These are phyloP conservation scores for Hyaloscypha finlandica DNA, from an alignment of 495 filamentous ascomycete genomes.

Conservation along the genomic window DNA sequence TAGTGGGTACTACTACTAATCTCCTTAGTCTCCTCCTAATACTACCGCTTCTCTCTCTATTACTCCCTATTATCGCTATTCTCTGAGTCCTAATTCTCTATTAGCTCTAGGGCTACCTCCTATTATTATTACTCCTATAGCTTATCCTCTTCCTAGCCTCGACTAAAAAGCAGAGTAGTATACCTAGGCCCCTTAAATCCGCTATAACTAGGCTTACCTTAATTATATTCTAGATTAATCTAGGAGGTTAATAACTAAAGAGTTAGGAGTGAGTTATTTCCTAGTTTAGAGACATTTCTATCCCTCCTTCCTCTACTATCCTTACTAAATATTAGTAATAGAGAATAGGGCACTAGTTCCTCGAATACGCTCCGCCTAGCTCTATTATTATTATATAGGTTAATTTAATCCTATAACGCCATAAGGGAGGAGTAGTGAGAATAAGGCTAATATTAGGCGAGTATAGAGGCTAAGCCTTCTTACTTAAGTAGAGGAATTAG, in stretches of 20 bases:
- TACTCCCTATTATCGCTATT: background rate
- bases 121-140: slow-evolving; percentile 5
- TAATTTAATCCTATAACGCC: background rate
- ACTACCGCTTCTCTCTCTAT: background rate
- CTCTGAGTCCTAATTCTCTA: background rate
- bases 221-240: too few relatives aligned
- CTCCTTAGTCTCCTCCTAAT: background rate
- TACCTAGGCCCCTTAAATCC: background rate
- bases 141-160: background rate
- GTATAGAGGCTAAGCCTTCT: background rate
- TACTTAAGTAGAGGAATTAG: background rate
- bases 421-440: background rate
- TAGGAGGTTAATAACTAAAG: background rate
- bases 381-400: slow-evolving; percentile 9
- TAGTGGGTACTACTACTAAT: too few relatives aligned
- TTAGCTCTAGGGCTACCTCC: background rate
- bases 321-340: background rate
- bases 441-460: background rate
- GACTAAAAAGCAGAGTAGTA: slow-evolving; percentile 9
- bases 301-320: slow-evolving; percentile 1
- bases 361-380: background rate
- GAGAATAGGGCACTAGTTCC: slow-evolving; percentile 3
- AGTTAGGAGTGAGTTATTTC: background rate
- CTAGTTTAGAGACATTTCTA: slow-evolving; percentile 6
- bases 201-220: background rate